phyloP scores from a whole-genome alignment of 768 basidiomycete genomes.

The Amanita fuliginea region DNA sequence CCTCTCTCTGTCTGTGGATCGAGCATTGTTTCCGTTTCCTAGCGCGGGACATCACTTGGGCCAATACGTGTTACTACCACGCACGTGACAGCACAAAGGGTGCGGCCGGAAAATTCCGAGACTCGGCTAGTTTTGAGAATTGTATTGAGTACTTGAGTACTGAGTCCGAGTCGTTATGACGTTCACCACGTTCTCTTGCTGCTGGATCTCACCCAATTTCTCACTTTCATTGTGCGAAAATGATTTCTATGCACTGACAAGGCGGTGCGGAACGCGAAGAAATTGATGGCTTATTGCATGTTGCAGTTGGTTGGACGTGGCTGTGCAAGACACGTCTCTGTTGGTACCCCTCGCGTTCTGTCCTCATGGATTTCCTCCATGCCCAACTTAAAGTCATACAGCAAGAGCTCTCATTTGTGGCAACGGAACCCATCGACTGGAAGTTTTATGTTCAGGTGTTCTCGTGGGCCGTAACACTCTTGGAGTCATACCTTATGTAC shows the following conservation, averaged over 20 bases:
- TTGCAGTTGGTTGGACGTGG: background rate
- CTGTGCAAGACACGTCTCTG: slow-evolving; percentile 1
- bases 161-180: no score
- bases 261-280: no score
- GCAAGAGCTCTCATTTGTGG: slow-evolving; percentile 57
- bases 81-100: no score
- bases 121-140: no score
- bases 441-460: slow-evolving; percentile 69
- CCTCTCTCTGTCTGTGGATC: background rate
- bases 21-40: slow-evolving; percentile 6
- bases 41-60: background rate
- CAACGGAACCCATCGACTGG: slow-evolving; percentile 68
- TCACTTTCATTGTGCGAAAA: no score
- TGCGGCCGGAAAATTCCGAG: no score
- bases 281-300: no score
- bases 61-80: background rate
- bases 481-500: slow-evolving; percentile 82
- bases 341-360: slow-evolving; percentile 5
- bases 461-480: slow-evolving; percentile 70
- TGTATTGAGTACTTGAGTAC: no score
- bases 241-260: no score
- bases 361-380: slow-evolving; percentile 54
- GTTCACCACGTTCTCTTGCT: no score
- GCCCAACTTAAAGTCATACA: slow-evolving; percentile 45
- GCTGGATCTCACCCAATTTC: no score